Base-by-base conservation (phyloP, 2,329 filamentous ascomycete genomes). In the Fusarium sp. region DNA sequence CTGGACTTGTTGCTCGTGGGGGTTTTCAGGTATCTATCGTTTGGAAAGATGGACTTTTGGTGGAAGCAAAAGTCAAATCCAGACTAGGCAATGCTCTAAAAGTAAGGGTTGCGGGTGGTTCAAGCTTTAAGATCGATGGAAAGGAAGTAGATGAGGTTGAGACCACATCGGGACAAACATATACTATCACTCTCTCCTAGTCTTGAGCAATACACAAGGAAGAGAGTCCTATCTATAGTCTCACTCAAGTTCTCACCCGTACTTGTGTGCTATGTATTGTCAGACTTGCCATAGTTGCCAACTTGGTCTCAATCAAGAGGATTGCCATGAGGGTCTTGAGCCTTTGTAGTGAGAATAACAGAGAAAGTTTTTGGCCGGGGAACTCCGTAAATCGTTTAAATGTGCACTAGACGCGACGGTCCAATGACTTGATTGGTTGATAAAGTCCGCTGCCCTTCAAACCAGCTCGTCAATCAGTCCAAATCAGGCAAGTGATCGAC, bases 171-270 rank as follows among this genome's bases (percentile, higher is more conserved):
- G 45, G 45, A 18, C 45, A 9, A 7, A 31, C 45, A 2, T 31
- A 31, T 10, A 48, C 28, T 31, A 13, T 48, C 13, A 18, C 22
- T n/a, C 45, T 48, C 1, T 10, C 28, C 22, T 48, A 3, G 10
- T 5, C 3, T 30, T 6, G 2, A n/a, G 0, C 22, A n/a, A 31
- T 31, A 11, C n/a, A n/a, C n/a, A n/a, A n/a, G n/a, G n/a, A n/a
- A n/a, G n/a, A n/a, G n/a, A n/a, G n/a, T n/a, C n/a, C n/a, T n/a
- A n/a, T n/a, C n/a, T n/a, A n/a, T n/a, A n/a, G n/a, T n/a, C n/a
- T n/a, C n/a, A n/a, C n/a, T n/a, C n/a, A n/a, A n/a, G n/a, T n/a
- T n/a, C n/a, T n/a, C n/a, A n/a, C n/a, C n/a, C n/a, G n/a, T n/a
- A n/a, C n/a, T n/a, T n/a, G n/a, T n/a, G n/a, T n/a, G n/a, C n/a